A percentile compares a stretch with the other conserved stretches of the same genome.
Conservation (phyloP, 257 asterid species). For the Paraleonurus japonicus region DNA sequence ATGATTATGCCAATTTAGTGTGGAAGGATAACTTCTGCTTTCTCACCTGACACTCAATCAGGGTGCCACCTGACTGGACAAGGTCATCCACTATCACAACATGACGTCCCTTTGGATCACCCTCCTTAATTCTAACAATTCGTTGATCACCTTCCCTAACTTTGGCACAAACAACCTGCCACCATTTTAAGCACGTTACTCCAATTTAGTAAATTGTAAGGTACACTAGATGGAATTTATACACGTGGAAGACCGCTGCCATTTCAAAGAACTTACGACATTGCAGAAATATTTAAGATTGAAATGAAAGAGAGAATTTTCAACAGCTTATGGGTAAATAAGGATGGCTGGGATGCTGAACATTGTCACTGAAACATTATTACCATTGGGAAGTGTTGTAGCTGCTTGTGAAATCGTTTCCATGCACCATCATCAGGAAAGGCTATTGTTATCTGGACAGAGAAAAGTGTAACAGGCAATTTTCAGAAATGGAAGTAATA, state of each 20-base stretch:
- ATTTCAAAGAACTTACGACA: constrained; percentile 2
- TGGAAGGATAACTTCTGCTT: constrained; percentile 9
- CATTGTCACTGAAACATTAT: constrained; percentile 21
- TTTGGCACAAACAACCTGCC: constrained; percentile 88
- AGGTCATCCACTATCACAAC: constrained; percentile 98
- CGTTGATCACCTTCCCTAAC: constrained; percentile 96
- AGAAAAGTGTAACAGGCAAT: constrained; percentile 11
- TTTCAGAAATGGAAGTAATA: neutral
- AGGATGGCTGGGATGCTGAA: neutral
- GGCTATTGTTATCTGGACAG: constrained; percentile 78
- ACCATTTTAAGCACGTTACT: constrained; percentile 22
- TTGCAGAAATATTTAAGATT: neutral
- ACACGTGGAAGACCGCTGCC: neutral
- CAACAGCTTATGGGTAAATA: neutral
- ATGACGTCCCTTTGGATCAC: constrained; percentile 88
- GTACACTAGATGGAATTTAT: neutral
- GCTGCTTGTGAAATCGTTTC: constrained; percentile 98
- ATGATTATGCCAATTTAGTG: neutral
- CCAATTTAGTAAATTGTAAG: constrained; percentile 8
- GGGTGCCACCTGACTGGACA: constrained; percentile 96
- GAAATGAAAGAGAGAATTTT: neutral
- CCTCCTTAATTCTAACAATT: constrained; percentile 86
- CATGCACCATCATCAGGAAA: constrained; percentile 99
- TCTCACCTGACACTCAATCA: constrained; percentile 84
- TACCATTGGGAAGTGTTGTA: constrained; percentile 99